phyloP scores from a whole-genome alignment of 2,329 filamentous ascomycete species.

The Ophiocordyceps camponoti-saundersi region DNA sequence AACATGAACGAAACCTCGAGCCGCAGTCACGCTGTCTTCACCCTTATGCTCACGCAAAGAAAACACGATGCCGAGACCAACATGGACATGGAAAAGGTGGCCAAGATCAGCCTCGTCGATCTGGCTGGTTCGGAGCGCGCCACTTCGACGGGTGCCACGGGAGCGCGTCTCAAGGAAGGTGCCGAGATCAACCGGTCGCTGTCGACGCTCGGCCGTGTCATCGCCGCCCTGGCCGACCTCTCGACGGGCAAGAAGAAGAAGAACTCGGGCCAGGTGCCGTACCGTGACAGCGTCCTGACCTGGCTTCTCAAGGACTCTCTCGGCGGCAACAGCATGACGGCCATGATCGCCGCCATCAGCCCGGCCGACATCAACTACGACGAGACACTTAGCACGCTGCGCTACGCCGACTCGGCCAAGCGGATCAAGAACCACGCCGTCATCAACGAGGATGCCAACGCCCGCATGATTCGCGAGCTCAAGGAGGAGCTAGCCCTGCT shows the following conservation, averaged over 20 bases:
- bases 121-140: slow-evolving; percentile 93
- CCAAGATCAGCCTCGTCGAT: slow-evolving; percentile 96
- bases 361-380: slow-evolving; percentile 99
- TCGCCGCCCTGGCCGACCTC: slow-evolving; percentile 83
- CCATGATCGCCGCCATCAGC: slow-evolving; percentile 98
- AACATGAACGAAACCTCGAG: slow-evolving; percentile 99
- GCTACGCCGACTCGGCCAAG: slow-evolving; percentile 95
- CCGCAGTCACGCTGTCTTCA: slow-evolving; percentile 96
- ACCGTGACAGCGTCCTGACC: slow-evolving; percentile 89
- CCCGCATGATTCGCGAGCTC: slow-evolving; percentile 93
- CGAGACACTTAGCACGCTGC: slow-evolving; percentile 84
- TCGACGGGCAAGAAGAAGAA: slow-evolving; percentile 74
- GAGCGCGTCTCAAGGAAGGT: slow-evolving; percentile 87
- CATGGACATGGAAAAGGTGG: slow-evolving; percentile 95
- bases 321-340: slow-evolving; percentile 97
- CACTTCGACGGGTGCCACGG: slow-evolving; percentile 90
- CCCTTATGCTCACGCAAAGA: slow-evolving; percentile 88
- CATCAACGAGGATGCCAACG: slow-evolving; percentile 96
- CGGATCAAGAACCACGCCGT: slow-evolving; percentile 99
- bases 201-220: slow-evolving; percentile 91
- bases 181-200: slow-evolving; percentile 96
- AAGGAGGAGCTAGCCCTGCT: slow-evolving; percentile 86
- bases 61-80: slow-evolving; percentile 79
- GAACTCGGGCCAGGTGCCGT: slow-evolving; percentile 64
- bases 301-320: slow-evolving; percentile 95